Evolutionary conservation across 345 rosid genomes (phyloP).

Genomic region (Acer negundo): DNA sequence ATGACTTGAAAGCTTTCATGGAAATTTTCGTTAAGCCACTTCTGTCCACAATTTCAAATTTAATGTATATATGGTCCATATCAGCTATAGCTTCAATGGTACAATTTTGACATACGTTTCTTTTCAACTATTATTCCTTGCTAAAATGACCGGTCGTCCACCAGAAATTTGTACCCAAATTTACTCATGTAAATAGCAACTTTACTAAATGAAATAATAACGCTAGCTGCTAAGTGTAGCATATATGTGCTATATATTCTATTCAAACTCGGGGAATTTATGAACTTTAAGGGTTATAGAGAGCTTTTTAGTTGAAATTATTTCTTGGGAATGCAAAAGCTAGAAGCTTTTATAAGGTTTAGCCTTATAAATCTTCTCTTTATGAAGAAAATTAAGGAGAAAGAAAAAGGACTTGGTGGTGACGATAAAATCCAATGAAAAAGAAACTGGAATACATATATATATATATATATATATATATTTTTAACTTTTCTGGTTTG

Average conservation of each 20-base stretch:
- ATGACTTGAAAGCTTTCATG: slow-evolving; percentile 12
- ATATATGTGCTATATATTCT: not conserved
- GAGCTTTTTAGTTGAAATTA: slow-evolving; percentile 14
- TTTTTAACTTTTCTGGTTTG: slow-evolving; percentile 16
- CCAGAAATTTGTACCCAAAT: not conserved
- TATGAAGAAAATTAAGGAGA: slow-evolving; percentile 26
- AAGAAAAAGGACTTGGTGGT: slow-evolving; percentile 9
- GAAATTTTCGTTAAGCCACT: slow-evolving; percentile 5
- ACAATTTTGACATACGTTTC: slow-evolving; percentile 12
- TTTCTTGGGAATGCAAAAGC: slow-evolving; percentile 22
- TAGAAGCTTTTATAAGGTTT: slow-evolving; percentile 25
- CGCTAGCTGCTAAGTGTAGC: not conserved
- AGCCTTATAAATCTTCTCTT: slow-evolving; percentile 21
- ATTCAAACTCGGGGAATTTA: too few species aligned
- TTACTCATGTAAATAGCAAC: not conserved
- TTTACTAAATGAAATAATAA: too few species aligned
- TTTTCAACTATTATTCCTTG: slow-evolving; percentile 24
- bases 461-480: too few species aligned
- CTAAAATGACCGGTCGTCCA: slow-evolving; percentile 13
- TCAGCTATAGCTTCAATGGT: slow-evolving; percentile 6
- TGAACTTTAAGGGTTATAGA: too few species aligned
- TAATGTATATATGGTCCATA: slow-evolving; percentile 11
- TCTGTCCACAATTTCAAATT: slow-evolving; percentile 17
- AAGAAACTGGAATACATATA: slow-evolving; percentile 15
- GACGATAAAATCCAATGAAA: slow-evolving; percentile 12